Conservation (phyloP, 371 early-diverging fungal species). For the Mortierella sp. region DNA sequence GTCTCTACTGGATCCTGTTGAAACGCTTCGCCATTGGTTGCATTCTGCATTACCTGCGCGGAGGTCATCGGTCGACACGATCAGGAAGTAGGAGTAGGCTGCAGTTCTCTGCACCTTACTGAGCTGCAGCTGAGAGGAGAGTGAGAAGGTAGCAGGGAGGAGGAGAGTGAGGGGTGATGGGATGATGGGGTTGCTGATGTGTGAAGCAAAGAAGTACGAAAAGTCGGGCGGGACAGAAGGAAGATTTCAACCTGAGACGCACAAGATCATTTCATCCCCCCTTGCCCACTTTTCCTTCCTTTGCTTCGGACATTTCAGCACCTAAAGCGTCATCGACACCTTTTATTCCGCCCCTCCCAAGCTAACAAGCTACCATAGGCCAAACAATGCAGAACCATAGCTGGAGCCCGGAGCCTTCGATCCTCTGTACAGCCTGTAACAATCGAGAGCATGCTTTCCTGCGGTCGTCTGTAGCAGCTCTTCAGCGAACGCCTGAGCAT, state of each 20-base stretch:
- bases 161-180: not conserved
- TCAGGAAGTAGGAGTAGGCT: too few species aligned
- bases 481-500: constrained; percentile 24
- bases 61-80: constrained; percentile 1
- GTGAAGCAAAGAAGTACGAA: not conserved
- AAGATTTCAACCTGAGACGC: too few species aligned
- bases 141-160: not conserved
- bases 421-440: constrained; percentile 43
- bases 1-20: too few species aligned
- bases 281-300: not conserved
- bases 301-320: not conserved
- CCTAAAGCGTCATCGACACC: too few species aligned
- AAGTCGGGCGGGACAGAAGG: too few species aligned
- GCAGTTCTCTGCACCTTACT: too few species aligned
- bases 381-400: constrained; percentile 35
- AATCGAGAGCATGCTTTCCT: constrained; percentile 43
- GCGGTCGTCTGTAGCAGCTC: constrained; percentile 41
- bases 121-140: not conserved
- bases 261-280: too few species aligned
- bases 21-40: too few species aligned
- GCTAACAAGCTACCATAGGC: constrained; percentile 25
- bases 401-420: constrained; percentile 39
- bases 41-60: constrained; percentile 4
- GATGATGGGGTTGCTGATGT: constrained; percentile 1
- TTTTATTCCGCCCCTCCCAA: not conserved